phyloP scores from a whole-genome alignment of 2,329 filamentous ascomycete genomes.

The Capronia epimyces region DNA sequence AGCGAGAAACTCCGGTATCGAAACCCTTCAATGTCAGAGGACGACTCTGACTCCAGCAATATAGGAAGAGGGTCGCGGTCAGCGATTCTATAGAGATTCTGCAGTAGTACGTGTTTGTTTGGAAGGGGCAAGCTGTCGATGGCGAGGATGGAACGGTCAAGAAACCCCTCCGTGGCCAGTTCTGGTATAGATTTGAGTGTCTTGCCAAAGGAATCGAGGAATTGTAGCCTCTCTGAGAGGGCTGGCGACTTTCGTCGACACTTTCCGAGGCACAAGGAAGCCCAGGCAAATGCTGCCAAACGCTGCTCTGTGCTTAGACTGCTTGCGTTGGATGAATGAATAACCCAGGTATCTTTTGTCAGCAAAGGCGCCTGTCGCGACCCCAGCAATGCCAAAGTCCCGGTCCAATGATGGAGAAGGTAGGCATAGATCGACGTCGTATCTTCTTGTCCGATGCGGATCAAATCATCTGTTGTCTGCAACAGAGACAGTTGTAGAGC shows the following conservation, averaged over 20 bases:
- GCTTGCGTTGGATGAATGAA: not conserved
- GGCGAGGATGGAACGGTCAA: not conserved
- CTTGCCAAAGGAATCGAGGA: constrained; percentile 3
- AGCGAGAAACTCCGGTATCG: not conserved
- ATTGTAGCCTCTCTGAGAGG: constrained; percentile 1
- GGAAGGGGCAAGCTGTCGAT: constrained; percentile 8
- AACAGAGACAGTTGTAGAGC: constrained; percentile 2
- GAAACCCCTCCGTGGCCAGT: not conserved
- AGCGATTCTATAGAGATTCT: not conserved
- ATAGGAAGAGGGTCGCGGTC: not conserved
- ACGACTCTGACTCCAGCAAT: not conserved
- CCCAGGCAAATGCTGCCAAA: constrained; percentile 16
- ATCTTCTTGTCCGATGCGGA: constrained; percentile 1
- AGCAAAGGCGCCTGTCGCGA: not conserved
- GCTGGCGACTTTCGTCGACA: not conserved
- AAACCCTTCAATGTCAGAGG: not conserved
- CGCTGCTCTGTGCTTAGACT: constrained; percentile 5
- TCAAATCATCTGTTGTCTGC: constrained; percentile 11
- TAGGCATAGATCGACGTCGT: constrained; percentile 4
- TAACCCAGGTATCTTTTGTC: constrained; percentile 6
- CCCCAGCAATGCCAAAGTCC: constrained; percentile 8
- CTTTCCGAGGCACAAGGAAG: constrained; percentile 6
- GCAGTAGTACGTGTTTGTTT: constrained; percentile 5
- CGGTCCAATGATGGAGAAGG: constrained; percentile 16
- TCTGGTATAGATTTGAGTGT: constrained; percentile 4